These are phyloP conservation scores for Fusarium sp. DNA, from an alignment of 2,329 filamentous ascomycete genomes.

Conservation along the genomic window DNA sequence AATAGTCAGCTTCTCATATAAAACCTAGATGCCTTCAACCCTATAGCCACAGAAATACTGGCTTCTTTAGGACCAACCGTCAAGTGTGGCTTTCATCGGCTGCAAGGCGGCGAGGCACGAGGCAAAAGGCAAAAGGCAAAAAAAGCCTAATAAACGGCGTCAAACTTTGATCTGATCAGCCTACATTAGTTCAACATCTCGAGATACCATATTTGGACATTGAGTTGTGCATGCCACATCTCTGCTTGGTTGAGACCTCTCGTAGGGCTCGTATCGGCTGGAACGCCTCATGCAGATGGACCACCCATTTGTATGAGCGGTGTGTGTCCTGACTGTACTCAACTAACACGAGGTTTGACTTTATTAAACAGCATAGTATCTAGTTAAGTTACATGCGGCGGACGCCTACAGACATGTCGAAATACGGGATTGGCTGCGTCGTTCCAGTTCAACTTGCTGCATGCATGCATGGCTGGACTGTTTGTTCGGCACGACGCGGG, in stretches of 20 bases:
- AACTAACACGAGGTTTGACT: slow-evolving; percentile 9
- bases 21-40: neutral
- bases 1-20: neutral
- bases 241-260: slow-evolving; percentile 16
- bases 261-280: slow-evolving; percentile 38
- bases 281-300: slow-evolving; percentile 25
- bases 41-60: slow-evolving; percentile 2
- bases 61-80: neutral
- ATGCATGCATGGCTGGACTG: neutral
- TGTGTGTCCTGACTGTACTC: slow-evolving; percentile 33
- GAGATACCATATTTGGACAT: slow-evolving; percentile 31
- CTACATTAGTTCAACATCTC: slow-evolving; percentile 10
- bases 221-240: slow-evolving; percentile 1
- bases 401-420: slow-evolving; percentile 23
- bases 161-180: slow-evolving; percentile 33
- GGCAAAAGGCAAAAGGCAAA: slow-evolving; percentile 2
- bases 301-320: slow-evolving; percentile 28
- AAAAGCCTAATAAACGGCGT: slow-evolving; percentile 11
- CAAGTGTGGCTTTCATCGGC: slow-evolving; percentile 12
- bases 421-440: slow-evolving; percentile 27
- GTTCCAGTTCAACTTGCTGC: neutral
- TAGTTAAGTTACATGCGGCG: slow-evolving; percentile 27
- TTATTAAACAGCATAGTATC: neutral
- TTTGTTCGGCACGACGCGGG: slow-evolving; percentile 1
- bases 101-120: slow-evolving; percentile 13